These are phyloP conservation scores for Phytophthora ohioensis DNA, from an alignment of 352 stramenopile species.

Conservation along the genomic window DNA sequence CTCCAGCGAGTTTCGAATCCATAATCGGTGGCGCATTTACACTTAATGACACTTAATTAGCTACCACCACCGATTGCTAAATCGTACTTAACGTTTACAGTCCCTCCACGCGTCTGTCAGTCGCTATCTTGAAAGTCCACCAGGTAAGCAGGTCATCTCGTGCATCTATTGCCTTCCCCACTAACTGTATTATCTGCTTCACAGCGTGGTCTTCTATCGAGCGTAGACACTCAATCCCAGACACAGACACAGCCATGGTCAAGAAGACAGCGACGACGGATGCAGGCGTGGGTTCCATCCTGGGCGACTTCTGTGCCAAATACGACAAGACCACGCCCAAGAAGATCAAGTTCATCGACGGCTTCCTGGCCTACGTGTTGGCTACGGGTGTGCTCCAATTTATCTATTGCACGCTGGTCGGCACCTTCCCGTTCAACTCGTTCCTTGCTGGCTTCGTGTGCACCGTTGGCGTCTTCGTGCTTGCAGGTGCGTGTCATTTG, in stretches of 20 bases:
- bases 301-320: constrained; percentile 71
- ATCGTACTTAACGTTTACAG: background rate
- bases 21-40: too few relatives aligned
- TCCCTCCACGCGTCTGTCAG: background rate
- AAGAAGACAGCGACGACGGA: constrained; percentile 43
- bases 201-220: constrained; percentile 21
- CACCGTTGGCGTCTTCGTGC: constrained; percentile 91
- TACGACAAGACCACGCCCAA: constrained; percentile 88
- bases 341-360: constrained; percentile 93
- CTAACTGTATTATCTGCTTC: background rate
- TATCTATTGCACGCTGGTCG: constrained; percentile 91
- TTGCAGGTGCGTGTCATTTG: constrained; percentile 65
- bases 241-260: constrained; percentile 29
- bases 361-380: constrained; percentile 91
- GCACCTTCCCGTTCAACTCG: constrained; percentile 94
- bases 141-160: background rate
- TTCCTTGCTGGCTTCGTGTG: constrained; percentile 92
- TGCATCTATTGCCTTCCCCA: background rate
- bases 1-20: too few relatives aligned
- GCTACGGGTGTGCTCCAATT: constrained; percentile 91
- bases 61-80: background rate
- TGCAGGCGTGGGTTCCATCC: constrained; percentile 56
- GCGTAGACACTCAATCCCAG: constrained; percentile 1
- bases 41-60: too few relatives aligned
- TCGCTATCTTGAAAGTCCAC: constrained; percentile 11